These are phyloP conservation scores for Fonsecaea erecta DNA, from an alignment of 2,329 filamentous ascomycete species.

Conservation along the genomic window DNA sequence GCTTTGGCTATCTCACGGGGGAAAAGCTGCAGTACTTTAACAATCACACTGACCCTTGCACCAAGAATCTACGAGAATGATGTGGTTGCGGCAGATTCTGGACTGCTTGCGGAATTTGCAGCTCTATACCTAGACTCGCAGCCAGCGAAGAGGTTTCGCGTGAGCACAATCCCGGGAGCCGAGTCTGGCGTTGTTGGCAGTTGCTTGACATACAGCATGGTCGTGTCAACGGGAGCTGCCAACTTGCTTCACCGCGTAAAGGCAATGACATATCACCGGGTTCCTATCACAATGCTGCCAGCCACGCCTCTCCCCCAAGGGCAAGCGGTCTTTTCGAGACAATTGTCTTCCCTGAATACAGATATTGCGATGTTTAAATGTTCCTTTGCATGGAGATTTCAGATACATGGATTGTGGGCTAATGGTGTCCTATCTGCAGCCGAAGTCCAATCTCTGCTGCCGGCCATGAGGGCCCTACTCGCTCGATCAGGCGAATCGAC, in stretches of 20 bases:
- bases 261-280: conserved; percentile 39
- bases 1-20: conserved; percentile 2
- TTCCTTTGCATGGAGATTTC: conserved; percentile 63
- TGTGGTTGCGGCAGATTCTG: background rate
- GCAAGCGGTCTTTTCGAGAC: background rate
- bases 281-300: conserved; percentile 37
- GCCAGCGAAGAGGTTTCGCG: conserved; percentile 39
- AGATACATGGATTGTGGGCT: conserved; percentile 55
- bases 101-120: background rate
- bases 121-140: background rate
- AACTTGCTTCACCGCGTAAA: conserved; percentile 34
- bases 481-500: conserved; percentile 49
- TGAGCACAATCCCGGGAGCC: conserved; percentile 8
- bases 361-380: conserved; percentile 45
- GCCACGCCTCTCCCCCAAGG: conserved; percentile 19
- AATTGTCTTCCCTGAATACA: conserved; percentile 35
- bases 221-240: conserved; percentile 39
- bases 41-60: background rate
- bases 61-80: conserved; percentile 14
- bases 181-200: conserved; percentile 44
- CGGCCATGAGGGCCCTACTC: conserved; percentile 55
- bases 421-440: conserved; percentile 14
- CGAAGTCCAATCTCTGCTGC: conserved; percentile 53
- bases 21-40: conserved; percentile 5
- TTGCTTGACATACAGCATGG: conserved; percentile 58